These are phyloP conservation scores for Lactifluus hygrophoroides DNA, from an alignment of 768 basidiomycete species.

Conservation along the genomic window DNA sequence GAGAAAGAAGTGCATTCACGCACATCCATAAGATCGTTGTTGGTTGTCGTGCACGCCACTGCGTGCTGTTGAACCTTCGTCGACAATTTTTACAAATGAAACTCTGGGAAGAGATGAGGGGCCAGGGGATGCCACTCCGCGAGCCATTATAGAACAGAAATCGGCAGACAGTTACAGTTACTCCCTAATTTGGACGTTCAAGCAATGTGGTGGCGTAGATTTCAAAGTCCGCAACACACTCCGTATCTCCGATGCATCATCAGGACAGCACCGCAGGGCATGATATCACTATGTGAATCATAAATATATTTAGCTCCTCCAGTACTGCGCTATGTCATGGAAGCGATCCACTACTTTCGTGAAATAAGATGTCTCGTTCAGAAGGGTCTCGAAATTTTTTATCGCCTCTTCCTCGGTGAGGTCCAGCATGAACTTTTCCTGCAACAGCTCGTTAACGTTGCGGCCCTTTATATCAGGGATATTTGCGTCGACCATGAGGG, in stretches of 20 bases:
- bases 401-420: constrained; percentile 95
- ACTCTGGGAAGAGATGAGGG: constrained; percentile 24
- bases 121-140: constrained; percentile 31
- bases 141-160: constrained; percentile 28
- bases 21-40: constrained; percentile 33
- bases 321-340: constrained; percentile 86
- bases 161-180: neutral
- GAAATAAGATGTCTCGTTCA: constrained; percentile 93
- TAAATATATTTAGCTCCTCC: constrained; percentile 66
- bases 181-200: neutral
- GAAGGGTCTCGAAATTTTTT: constrained; percentile 86
- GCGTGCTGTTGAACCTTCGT: constrained; percentile 34
- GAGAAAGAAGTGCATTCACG: constrained; percentile 25
- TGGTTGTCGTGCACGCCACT: constrained; percentile 56
- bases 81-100: constrained; percentile 6
- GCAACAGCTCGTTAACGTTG: constrained; percentile 81
- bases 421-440: constrained; percentile 94
- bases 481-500: constrained; percentile 95
- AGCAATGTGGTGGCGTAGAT: neutral
- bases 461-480: constrained; percentile 95
- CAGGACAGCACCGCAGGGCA: too few species aligned
- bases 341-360: constrained; percentile 90
- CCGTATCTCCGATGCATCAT: too few species aligned
- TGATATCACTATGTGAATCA: too few species aligned
- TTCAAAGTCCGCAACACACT: neutral